Base-by-base conservation (phyloP, 495 filamentous ascomycete species). In the Podospora comata region DNA sequence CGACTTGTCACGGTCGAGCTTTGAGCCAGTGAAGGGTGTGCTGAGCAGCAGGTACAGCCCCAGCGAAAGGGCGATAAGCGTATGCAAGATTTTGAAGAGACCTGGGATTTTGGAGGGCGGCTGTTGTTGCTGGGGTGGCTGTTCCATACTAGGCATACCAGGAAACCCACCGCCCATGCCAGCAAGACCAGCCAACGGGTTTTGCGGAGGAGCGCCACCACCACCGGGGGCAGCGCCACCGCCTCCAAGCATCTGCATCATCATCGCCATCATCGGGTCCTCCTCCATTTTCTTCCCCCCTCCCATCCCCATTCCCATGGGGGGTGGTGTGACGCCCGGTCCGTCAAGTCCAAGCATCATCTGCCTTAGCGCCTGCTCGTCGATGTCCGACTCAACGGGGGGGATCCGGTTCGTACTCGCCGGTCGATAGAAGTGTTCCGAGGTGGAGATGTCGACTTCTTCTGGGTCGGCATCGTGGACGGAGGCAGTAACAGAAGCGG, bases 81-180 rank as follows among this genome's bases (percentile, higher is more conserved):
- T 85, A 77, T 97, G 93, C 18, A 95, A 74, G 16, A 92, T 81
- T 64, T 90, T 88, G 92, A 92, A 96, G 1, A 92, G 11, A 77
- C 78, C 65, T 79, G 84, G 76, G 72, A 19, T 32, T 27, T 55
- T 5, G 5, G 56, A 39, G 28, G 64, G 9, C 20, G 64, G 32
- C 32, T 23, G 19, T 5, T 58, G 68, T 59, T 73, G 72, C 53
- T 68, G 70, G 44, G 60, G 69, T 15, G 60, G 54, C 54, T 66
- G n/a, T 32, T 62, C 20, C 66, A 67, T 32, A 5, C 30, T 3
- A 13, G 62, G 66, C 65, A 69, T 65, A 48, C 85, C 81, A 58
- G 77, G 72, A 65, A 72, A 74, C 39, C 65, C 65, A 3, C 54
- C 65, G 5, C 54, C 54, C 55, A 66, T 59, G 18, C 67, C 62